Evolutionary conservation across 2,329 filamentous ascomycete species (phyloP), one percentile per base, ranked within the genome.

Genomic region (Clarireedia sp.): DNA sequence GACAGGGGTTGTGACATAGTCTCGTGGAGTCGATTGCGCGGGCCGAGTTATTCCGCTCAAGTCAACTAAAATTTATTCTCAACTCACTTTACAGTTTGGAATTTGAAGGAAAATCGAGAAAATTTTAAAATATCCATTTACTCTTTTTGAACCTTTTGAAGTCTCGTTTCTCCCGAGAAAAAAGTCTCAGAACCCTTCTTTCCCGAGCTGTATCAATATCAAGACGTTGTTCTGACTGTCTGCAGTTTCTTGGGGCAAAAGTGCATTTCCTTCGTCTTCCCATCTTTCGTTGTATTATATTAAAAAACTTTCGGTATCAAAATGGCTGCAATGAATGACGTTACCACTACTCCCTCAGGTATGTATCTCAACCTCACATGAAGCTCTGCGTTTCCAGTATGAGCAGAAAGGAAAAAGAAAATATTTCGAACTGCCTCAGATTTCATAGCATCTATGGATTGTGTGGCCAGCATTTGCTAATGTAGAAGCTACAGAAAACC

Each of bases 271-370:
- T 41, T 41, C 17, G 38, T 41, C 16, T 41, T 41, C 38, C 38
- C 16, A 41, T 41, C 38, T 19, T 41, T 41, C 38, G 17, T 17
- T 41, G 38, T 48, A 48, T 26, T 48, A 51, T 48, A 33, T 51
- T 44, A 50, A 24, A 54, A 36, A 40, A 26, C 21, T 55, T 50
- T 8, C 29, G 17, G 24, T 38, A 49, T 47, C 50, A 57, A 64
- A 48, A 68, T 68, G 66, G 61, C 64, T 46, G 52, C 19, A 58
- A 59, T 56, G 50, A 65, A 66, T 64, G 62, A 68, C 57, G 62
- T 59, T 56, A 62, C 63, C 54, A 59, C 55, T 52, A 52, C 52
- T 52, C 54, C 63, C 47, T 55, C 64, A 57, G 64, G 67, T 67
- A 65, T 49, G 64, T 33, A 12, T 33, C 29, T 33, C 29, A 33